These are phyloP conservation scores for Diaporthe nobilis DNA, from an alignment of 2,329 filamentous ascomycete species.

Conservation along the genomic window DNA sequence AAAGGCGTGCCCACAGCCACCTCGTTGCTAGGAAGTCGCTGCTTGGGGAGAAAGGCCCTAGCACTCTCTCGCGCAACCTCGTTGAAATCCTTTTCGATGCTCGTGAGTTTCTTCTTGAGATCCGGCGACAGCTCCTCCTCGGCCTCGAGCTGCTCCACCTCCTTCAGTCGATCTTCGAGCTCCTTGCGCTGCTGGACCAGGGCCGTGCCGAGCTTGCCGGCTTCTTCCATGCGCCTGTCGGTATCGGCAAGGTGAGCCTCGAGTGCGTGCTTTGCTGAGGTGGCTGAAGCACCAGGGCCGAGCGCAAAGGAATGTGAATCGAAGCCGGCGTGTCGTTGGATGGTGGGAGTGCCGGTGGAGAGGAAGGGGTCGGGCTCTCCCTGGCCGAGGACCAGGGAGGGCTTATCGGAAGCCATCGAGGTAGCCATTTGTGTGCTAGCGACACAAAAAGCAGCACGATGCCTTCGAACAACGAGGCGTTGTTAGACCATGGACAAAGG, in stretches of 20 bases:
- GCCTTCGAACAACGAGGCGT: conserved; percentile 39
- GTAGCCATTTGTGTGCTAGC: conserved; percentile 56
- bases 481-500: conserved; percentile 38
- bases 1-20: conserved; percentile 65
- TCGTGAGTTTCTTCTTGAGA: conserved; percentile 83
- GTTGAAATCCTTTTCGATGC: conserved; percentile 95
- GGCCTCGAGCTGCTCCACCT: conserved; percentile 83
- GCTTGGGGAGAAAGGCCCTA: conserved; percentile 88
- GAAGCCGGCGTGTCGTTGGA: conserved; percentile 85
- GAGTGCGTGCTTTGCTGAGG: conserved; percentile 88
- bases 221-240: conserved; percentile 90
- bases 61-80: conserved; percentile 93
- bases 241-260: conserved; percentile 95
- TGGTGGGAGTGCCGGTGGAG: conserved; percentile 59
- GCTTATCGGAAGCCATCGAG: conserved; percentile 58
- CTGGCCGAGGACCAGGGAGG: conserved; percentile 56
- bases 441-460: conserved; percentile 40
- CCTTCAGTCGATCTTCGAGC: conserved; percentile 83
- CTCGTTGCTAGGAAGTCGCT: conserved; percentile 82
- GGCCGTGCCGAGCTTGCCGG: conserved; percentile 88
- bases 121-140: conserved; percentile 87
- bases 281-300: conserved; percentile 82
- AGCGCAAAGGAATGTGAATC: conserved; percentile 85
- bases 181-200: conserved; percentile 90
- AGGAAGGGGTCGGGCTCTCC: conserved; percentile 71